Evolutionary conservation across 768 basidiomycete genomes (phyloP).

Genomic region (Kwoniella dejecticola): DNA sequence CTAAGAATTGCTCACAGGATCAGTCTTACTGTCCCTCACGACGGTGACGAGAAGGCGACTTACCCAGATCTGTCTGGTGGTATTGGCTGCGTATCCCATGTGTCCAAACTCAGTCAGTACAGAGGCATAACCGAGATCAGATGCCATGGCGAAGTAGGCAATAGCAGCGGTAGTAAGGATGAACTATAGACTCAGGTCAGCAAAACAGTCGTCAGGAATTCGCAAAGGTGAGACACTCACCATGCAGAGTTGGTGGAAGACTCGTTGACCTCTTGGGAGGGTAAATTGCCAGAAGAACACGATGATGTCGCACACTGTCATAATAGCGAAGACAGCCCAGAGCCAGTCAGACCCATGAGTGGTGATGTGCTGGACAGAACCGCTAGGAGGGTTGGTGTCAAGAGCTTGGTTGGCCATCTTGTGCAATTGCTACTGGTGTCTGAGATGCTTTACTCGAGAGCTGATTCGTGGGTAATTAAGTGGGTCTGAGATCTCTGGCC

Average conservation of each 20-base stretch:
- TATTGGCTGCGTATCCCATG: constrained; percentile 57
- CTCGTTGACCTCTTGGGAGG: constrained; percentile 57
- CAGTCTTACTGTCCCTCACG: too few species aligned
- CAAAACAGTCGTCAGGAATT: background rate
- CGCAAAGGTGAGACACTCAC: background rate
- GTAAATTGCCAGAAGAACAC: constrained; percentile 57
- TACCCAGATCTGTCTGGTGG: constrained; percentile 54
- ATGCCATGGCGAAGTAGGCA: constrained; percentile 64
- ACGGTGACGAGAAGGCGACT: too few species aligned
- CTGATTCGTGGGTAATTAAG: background rate
- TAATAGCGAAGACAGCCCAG: constrained; percentile 63
- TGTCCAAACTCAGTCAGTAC: constrained; percentile 59
- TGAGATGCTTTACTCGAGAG: background rate
- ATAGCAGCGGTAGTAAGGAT: constrained; percentile 60
- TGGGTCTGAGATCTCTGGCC: too few species aligned
- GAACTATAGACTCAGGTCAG: constrained; percentile 35
- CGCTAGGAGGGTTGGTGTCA: constrained; percentile 41
- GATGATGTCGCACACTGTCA: constrained; percentile 58
- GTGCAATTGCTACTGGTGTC: background rate
- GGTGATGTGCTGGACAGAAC: constrained; percentile 55
- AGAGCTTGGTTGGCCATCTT: constrained; percentile 50
- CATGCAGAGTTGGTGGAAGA: constrained; percentile 62
- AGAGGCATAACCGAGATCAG: constrained; percentile 62
- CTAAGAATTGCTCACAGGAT: too few species aligned
- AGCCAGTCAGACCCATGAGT: constrained; percentile 60